phyloP scores from a whole-genome alignment of 352 stramenopile genomes.

The Phytopythium helicoides region DNA sequence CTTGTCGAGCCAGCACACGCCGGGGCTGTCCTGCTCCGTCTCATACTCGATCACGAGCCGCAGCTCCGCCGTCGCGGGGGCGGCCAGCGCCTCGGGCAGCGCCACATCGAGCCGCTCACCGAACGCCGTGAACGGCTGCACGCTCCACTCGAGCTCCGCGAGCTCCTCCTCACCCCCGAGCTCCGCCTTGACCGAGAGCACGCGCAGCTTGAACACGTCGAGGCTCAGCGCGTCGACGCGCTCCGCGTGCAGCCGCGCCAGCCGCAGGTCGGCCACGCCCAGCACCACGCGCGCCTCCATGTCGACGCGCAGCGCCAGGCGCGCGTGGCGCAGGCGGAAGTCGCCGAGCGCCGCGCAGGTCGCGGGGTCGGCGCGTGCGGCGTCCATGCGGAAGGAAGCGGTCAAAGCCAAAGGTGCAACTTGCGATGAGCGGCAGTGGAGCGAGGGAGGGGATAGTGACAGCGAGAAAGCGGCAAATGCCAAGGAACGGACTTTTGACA shows the following conservation, averaged over 20 bases:
- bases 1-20: constrained; percentile 81
- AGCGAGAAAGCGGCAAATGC: too few species aligned
- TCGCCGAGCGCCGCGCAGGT: constrained; percentile 54
- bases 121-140: constrained; percentile 66
- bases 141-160: constrained; percentile 22
- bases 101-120: constrained; percentile 53
- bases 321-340: constrained; percentile 49
- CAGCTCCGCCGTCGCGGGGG: constrained; percentile 17
- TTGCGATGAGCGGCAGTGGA: too few species aligned
- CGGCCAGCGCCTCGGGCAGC: constrained; percentile 27
- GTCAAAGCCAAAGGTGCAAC: too few species aligned
- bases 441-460: too few species aligned
- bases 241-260: constrained; percentile 19
- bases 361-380: too few species aligned
- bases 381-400: too few species aligned
- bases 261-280: constrained; percentile 32
- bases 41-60: constrained; percentile 59
- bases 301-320: constrained; percentile 48
- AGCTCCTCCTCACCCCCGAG: constrained; percentile 7
- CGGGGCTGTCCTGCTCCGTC: constrained; percentile 56
- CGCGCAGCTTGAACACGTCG: constrained; percentile 60
- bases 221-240: constrained; percentile 27
- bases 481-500: too few species aligned
- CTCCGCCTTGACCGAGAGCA: constrained; percentile 40
- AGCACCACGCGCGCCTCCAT: constrained; percentile 27